Evolutionary conservation across 2,329 filamentous ascomycete species (phyloP).

Genomic region (Neofusicoccum sp.): DNA sequence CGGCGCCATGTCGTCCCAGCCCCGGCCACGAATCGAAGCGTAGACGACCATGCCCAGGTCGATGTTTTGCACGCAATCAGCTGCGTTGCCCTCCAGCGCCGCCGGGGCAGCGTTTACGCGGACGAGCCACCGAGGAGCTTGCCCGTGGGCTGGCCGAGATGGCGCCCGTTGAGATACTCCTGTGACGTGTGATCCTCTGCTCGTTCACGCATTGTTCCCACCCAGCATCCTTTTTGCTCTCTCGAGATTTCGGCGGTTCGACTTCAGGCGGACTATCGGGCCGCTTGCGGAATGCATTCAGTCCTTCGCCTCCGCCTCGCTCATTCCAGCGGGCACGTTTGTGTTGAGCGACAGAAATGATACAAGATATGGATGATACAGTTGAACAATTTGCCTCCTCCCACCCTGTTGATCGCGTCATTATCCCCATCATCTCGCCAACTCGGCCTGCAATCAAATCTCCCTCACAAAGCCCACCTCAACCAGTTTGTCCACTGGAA

Average conservation of each 20-base stretch:
- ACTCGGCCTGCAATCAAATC: slow-evolving; percentile 35
- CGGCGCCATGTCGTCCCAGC: slow-evolving; percentile 45
- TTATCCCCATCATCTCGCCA: too few relatives aligned
- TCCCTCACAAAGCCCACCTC: slow-evolving; percentile 71
- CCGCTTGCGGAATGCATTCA: too few relatives aligned
- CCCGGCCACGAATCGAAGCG: slow-evolving; percentile 55
- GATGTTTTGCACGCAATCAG: not conserved
- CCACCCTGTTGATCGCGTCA: too few relatives aligned
- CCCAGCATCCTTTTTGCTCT: too few relatives aligned
- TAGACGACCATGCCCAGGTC: slow-evolving; percentile 30
- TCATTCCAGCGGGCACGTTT: too few relatives aligned
- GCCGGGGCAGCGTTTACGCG: slow-evolving; percentile 24
- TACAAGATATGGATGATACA: too few relatives aligned
- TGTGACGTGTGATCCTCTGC: not conserved
- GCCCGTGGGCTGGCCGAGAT: slow-evolving; percentile 29
- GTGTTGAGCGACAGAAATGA: too few relatives aligned
- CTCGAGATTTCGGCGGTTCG: too few relatives aligned
- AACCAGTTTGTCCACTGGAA: slow-evolving; percentile 60
- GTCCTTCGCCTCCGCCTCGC: too few relatives aligned
- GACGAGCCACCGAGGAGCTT: slow-evolving; percentile 38
- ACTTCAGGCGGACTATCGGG: too few relatives aligned
- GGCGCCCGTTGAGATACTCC: slow-evolving; percentile 18
- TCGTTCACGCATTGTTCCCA: too few relatives aligned
- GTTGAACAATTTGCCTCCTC: too few relatives aligned
- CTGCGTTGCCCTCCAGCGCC: not conserved